Conservation (phyloP, 768 basidiomycete species). For the Panus rudis region DNA sequence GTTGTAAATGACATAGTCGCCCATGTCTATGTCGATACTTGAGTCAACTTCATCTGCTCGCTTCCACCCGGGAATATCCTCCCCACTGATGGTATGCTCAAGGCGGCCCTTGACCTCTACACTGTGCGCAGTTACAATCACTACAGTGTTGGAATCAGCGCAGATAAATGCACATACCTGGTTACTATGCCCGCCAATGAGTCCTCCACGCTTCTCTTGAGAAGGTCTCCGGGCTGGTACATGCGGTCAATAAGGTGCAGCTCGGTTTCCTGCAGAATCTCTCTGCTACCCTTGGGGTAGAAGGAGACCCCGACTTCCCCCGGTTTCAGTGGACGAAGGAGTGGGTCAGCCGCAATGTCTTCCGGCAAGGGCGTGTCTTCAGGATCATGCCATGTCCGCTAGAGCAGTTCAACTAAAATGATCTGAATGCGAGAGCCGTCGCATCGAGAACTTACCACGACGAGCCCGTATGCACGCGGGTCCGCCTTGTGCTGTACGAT, state of each 20-base stretch:
- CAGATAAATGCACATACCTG: constrained; percentile 10
- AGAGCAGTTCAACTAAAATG: neutral
- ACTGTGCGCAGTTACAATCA: constrained; percentile 11
- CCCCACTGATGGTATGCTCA: constrained; percentile 66
- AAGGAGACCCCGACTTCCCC: constrained; percentile 84
- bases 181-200: constrained; percentile 70
- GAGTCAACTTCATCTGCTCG: constrained; percentile 49
- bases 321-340: constrained; percentile 65
- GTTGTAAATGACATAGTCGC: constrained; percentile 75
- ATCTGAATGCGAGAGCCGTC: no score
- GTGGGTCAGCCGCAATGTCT: constrained; percentile 44
- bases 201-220: constrained; percentile 73
- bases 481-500: constrained; percentile 8
- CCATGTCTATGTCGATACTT: constrained; percentile 57
- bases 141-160: neutral
- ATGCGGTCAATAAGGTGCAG: constrained; percentile 69
- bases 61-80: constrained; percentile 57
- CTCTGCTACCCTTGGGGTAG: constrained; percentile 44
- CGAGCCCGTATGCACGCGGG: constrained; percentile 5
- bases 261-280: constrained; percentile 66
- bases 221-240: constrained; percentile 73
- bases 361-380: constrained; percentile 52
- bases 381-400: constrained; percentile 89
- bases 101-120: constrained; percentile 59
- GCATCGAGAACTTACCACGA: constrained; percentile 8